Percentiles rank a stretch among this genome's conserved stretches.
Evolutionary conservation across 495 filamentous ascomycete genomes (phyloP).

Genomic region (Melanomma pulvis-pyrius): DNA sequence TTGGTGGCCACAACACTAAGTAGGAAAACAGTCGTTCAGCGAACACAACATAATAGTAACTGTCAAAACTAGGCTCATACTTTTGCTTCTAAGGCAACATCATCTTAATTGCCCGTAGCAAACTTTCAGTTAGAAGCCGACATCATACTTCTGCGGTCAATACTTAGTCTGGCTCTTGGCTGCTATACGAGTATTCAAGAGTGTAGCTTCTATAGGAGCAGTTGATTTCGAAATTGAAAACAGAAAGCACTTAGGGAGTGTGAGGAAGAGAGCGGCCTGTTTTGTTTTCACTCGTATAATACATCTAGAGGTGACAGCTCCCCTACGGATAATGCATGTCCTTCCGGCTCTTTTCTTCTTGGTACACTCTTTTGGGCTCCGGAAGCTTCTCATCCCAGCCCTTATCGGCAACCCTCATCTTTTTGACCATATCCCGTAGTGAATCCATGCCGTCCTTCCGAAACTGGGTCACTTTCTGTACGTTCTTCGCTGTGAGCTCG

Average conservation of each 20-base stretch:
- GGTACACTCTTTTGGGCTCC: slow-evolving; percentile 40
- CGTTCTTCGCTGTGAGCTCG: slow-evolving; percentile 74
- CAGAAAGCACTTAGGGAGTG: background rate
- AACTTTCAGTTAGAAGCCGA: background rate
- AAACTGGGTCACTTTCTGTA: slow-evolving; percentile 82
- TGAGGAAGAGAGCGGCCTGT: background rate
- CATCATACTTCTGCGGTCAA: background rate
- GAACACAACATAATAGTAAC: no score
- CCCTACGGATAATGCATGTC: background rate
- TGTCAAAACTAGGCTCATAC: no score
- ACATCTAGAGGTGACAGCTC: background rate
- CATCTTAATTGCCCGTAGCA: no score
- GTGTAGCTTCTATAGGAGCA: no score
- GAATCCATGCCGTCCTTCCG: slow-evolving; percentile 65
- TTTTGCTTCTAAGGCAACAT: no score
- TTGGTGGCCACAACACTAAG: no score
- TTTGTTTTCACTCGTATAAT: background rate
- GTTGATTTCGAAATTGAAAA: no score
- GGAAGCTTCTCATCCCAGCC: slow-evolving; percentile 6
- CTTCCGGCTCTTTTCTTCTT: background rate
- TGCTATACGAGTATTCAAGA: no score
- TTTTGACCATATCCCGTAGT: slow-evolving; percentile 71
- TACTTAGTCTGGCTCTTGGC: background rate
- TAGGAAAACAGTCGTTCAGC: no score
- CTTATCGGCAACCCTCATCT: slow-evolving; percentile 52